These are phyloP conservation scores for Trichoderma virens DNA, from an alignment of 495 filamentous ascomycete species.

Conservation along the genomic window DNA sequence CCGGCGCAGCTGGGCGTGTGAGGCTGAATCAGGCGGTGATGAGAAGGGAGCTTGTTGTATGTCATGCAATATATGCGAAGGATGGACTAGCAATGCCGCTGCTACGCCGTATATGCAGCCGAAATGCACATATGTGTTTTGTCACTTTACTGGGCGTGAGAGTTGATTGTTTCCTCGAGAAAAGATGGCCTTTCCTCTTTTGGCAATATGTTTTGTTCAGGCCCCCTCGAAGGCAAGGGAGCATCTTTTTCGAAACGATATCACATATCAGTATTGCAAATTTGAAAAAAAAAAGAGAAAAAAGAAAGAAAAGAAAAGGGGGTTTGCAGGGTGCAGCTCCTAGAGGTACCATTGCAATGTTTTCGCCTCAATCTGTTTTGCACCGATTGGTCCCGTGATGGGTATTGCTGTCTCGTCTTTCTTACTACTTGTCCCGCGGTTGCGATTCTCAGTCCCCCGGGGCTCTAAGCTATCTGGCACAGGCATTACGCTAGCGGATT, in stretches of 20 bases:
- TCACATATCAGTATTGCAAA: background rate
- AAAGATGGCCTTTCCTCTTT: background rate
- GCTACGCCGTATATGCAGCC: background rate
- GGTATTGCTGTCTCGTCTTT: no score
- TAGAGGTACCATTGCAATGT: no score
- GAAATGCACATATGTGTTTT: no score
- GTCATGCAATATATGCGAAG: background rate
- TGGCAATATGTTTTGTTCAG: background rate
- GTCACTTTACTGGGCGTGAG: no score
- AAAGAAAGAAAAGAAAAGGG: background rate
- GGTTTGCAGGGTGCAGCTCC: background rate
- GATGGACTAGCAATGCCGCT: background rate
- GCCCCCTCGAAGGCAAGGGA: background rate
- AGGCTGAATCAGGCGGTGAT: slow-evolving; percentile 8
- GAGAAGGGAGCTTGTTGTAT: background rate
- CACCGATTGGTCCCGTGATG: no score
- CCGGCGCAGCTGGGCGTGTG: background rate
- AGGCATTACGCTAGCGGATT: no score
- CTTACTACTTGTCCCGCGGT: no score
- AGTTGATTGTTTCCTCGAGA: slow-evolving; percentile 3
- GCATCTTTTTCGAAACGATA: background rate
- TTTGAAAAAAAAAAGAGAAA: background rate
- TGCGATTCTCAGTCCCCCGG: no score
- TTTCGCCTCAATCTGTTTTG: no score
- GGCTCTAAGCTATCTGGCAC: no score